Evolutionary conservation across 2,329 filamentous ascomycete species (phyloP).

Genomic region (Ophiocordyceps camponoti-leonardi): DNA sequence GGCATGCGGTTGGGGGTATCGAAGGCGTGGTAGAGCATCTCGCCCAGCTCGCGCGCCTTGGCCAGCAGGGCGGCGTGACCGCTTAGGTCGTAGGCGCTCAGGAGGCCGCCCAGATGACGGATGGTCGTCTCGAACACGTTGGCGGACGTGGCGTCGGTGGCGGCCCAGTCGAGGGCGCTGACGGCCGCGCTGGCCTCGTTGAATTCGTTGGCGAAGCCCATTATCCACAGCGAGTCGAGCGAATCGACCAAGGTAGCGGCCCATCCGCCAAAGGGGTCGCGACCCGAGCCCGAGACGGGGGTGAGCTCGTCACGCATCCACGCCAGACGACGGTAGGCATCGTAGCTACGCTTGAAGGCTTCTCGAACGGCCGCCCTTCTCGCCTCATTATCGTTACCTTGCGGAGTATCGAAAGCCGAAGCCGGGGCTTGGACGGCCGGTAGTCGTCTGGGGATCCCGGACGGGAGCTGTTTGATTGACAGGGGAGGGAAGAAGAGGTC

Average conservation of each 20-base stretch:
- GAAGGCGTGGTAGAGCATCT: conserved; percentile 36
- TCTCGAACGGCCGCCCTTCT: conserved; percentile 20
- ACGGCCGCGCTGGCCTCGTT: conserved; percentile 31
- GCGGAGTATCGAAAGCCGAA: conserved; percentile 5
- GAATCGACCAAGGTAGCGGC: conserved; percentile 43
- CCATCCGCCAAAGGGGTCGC: conserved; percentile 35
- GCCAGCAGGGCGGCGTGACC: conserved; percentile 24
- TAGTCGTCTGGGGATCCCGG: conserved; percentile 8
- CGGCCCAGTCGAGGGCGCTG: conserved; percentile 31
- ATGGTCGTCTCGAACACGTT: conserved; percentile 39
- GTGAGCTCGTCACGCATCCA: conserved; percentile 36
- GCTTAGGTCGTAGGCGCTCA: conserved; percentile 33
- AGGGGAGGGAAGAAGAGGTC: conserved; percentile 12
- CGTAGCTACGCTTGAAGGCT: conserved; percentile 27
- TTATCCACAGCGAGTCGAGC: conserved; percentile 45
- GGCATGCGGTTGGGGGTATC: conserved; percentile 37
- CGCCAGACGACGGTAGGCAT: conserved; percentile 32
- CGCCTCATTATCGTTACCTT: conserved; percentile 6
- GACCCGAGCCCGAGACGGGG: conserved; percentile 27
- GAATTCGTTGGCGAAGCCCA: conserved; percentile 41
- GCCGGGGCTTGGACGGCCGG: conserved; percentile 14
- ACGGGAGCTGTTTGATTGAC: conserved; percentile 14
- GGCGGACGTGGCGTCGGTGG: conserved; percentile 22
- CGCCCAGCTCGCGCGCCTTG: conserved; percentile 33
- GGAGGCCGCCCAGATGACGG: conserved; percentile 32